These are phyloP conservation scores for Tieghemostelium lacteum DNA, from an alignment of 78 protist genomes.

Conservation along the genomic window DNA sequence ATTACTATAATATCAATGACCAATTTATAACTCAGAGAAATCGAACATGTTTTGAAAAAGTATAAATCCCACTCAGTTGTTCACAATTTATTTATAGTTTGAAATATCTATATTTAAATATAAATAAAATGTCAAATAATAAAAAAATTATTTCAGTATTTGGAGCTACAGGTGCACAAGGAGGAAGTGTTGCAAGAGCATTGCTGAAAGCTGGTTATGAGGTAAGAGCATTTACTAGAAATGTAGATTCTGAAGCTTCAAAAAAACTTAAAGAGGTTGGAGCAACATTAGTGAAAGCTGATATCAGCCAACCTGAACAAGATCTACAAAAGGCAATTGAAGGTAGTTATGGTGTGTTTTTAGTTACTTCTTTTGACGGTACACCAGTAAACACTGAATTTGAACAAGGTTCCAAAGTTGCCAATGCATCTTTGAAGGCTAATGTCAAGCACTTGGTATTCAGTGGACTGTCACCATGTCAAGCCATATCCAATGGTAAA, in stretches of 20 bases:
- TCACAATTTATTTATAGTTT: too few species aligned
- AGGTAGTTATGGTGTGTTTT: constrained; percentile 28
- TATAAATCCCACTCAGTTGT: too few species aligned
- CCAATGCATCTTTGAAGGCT: constrained; percentile 7
- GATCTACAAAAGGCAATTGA: neutral
- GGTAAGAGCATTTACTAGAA: constrained; percentile 42
- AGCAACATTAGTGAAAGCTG: constrained; percentile 20
- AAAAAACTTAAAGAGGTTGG: constrained; percentile 1
- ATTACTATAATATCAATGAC: too few species aligned
- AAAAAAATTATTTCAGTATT: constrained; percentile 27
- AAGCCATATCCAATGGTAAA: constrained; percentile 7
- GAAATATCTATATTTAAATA: too few species aligned
- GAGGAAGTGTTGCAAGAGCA: constrained; percentile 13
- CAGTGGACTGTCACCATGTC: neutral
- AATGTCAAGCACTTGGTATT: constrained; percentile 23
- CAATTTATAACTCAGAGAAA: too few species aligned
- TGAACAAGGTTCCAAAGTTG: constrained; percentile 10
- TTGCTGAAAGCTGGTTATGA: constrained; percentile 6
- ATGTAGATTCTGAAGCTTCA: neutral
- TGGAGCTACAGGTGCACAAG: constrained; percentile 38
- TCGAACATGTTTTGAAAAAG: too few species aligned
- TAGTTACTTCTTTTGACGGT: constrained; percentile 18
- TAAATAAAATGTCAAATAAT: neutral
- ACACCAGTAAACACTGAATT: too few species aligned
- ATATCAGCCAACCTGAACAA: neutral